Percentiles rank a stretch among this genome's conserved stretches.
These are phyloP conservation scores for Candida ortonii DNA, from an alignment of 805 yeast genomes.

Conservation along the genomic window DNA sequence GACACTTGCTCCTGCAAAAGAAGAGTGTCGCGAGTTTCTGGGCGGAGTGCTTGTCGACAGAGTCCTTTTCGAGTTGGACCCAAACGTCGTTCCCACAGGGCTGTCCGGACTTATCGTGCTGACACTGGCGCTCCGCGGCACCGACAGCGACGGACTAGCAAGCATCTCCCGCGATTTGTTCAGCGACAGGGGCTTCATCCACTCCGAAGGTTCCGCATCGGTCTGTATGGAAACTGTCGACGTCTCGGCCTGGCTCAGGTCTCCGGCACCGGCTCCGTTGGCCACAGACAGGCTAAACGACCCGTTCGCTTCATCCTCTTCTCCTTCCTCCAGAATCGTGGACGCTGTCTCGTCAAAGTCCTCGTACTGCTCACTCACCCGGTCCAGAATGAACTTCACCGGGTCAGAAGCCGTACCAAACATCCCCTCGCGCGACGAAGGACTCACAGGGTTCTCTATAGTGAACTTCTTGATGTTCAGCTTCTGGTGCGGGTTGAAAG, in stretches of 20 bases:
- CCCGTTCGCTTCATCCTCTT: too few relatives aligned
- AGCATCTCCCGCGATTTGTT: conserved; percentile 12
- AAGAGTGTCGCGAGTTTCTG: conserved; percentile 3
- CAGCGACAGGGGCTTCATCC: conserved; percentile 26
- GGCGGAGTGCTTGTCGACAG: conserved; percentile 1
- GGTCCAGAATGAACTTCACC: conserved; percentile 20
- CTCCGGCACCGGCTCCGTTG: too few relatives aligned
- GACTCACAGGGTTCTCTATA: conserved; percentile 37
- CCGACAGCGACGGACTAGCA: conserved; percentile 2
- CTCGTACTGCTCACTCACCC: conserved; percentile 3
- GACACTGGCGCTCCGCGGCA: too few relatives aligned
- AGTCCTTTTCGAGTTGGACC: background rate
- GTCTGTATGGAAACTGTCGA: conserved; percentile 2
- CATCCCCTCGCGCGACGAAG: conserved; percentile 32
- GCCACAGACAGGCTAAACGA: too few relatives aligned
- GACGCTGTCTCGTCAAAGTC: background rate
- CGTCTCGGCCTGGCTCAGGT: too few relatives aligned
- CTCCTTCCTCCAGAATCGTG: background rate
- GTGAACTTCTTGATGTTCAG: conserved; percentile 24
- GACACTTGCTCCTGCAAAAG: conserved; percentile 5
- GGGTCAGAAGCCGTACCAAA: conserved; percentile 32
- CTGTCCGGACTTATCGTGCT: too few relatives aligned
- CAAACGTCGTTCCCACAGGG: background rate
- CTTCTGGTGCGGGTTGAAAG: conserved; percentile 31
- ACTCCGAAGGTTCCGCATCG: conserved; percentile 13